Conservation (phyloP, 352 stramenopile species). For the Phytophthora boehmeriae region DNA sequence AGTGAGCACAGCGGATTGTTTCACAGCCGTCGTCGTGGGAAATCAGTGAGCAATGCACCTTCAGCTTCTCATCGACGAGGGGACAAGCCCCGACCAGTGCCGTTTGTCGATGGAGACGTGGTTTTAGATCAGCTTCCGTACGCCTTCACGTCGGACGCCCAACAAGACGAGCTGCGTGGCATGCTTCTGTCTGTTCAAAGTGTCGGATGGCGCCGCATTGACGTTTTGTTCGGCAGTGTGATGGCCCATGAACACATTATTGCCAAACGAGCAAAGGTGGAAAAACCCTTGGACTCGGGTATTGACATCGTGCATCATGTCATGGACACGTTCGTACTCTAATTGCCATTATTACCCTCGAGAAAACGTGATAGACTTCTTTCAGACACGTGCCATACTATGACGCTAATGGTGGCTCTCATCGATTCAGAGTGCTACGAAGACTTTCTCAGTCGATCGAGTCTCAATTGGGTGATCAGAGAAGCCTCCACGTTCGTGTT, state of each 20-base stretch:
- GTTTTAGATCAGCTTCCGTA: conserved; percentile 72
- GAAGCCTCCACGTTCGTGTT: no score
- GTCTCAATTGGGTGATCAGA: no score
- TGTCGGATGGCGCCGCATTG: conserved; percentile 72
- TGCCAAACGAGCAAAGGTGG: conserved; percentile 65
- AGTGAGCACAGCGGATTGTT: conserved; percentile 17
- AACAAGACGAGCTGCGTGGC: conserved; percentile 67
- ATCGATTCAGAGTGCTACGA: background rate
- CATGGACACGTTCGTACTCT: conserved; percentile 74
- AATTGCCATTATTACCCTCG: conserved; percentile 4
- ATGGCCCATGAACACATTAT: conserved; percentile 85
- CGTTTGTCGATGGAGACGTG: conserved; percentile 58
- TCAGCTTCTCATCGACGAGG: conserved; percentile 16
- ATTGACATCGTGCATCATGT: conserved; percentile 80
- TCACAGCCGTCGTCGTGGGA: conserved; percentile 24
- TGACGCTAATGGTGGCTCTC: no score
- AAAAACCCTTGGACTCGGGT: conserved; percentile 63
- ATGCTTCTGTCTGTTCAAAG: conserved; percentile 82
- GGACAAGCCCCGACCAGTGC: conserved; percentile 39
- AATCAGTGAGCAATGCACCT: conserved; percentile 25
- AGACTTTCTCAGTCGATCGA: no score
- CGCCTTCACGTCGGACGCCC: conserved; percentile 64
- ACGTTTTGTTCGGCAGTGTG: conserved; percentile 72
- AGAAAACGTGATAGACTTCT: background rate
- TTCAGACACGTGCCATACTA: no score